phyloP scores from a whole-genome alignment of 1,284 basidiomycete genomes.

The Cutaneotrichosporon cyanovorans region DNA sequence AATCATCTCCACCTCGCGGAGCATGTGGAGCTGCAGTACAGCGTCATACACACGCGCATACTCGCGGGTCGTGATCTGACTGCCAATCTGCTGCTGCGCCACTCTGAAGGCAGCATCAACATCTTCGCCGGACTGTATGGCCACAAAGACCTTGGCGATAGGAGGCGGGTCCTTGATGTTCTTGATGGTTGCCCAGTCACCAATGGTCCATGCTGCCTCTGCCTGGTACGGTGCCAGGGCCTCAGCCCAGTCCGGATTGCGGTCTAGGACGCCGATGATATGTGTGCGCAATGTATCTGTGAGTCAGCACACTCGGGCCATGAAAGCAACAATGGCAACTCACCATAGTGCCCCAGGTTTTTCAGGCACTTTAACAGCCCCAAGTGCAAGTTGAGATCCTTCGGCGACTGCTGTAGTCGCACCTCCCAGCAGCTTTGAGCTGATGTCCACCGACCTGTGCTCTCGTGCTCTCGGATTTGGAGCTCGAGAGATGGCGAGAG shows the following conservation, averaged over 20 bases:
- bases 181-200: conserved; percentile 79
- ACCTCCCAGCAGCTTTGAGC: conserved; percentile 99
- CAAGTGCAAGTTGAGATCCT: conserved; percentile 80
- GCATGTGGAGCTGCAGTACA: conserved; percentile 74
- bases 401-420: conserved; percentile 80
- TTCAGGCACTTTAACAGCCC: conserved; percentile 85
- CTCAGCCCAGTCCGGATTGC: conserved; percentile 74
- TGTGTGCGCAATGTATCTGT: conserved; percentile 92
- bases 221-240: conserved; percentile 76
- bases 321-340: too few species aligned
- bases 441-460: conserved; percentile 93
- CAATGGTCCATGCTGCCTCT: conserved; percentile 92
- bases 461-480: conserved; percentile 97
- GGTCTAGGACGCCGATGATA: conserved; percentile 81
- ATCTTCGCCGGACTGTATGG: conserved; percentile 54
- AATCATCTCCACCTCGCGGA: conserved; percentile 81
- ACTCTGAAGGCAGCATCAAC: conserved; percentile 54
- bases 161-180: conserved; percentile 55
- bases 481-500: conserved; percentile 86
- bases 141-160: conserved; percentile 73
- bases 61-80: conserved; percentile 68
- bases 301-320: conserved; percentile 4
- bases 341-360: conserved; percentile 95
- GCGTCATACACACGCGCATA: conserved; percentile 85
- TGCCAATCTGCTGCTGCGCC: conserved; percentile 71